Conservation (phyloP, 2,329 filamentous ascomycete genomes). For the Ophiostoma sp. region DNA sequence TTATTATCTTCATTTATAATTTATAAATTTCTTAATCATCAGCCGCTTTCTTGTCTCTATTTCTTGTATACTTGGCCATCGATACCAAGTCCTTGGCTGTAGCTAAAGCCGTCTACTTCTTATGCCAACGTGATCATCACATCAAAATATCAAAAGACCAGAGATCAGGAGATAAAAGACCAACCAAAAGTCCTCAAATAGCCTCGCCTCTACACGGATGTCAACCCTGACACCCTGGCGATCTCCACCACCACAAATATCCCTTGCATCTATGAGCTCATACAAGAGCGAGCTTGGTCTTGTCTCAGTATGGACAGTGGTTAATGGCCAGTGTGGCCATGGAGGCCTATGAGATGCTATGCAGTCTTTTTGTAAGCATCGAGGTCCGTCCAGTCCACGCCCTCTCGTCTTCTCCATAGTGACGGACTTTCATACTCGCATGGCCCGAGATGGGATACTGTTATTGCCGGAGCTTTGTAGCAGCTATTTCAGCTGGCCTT, state of each 20-base stretch:
- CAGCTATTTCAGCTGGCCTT: neutral
- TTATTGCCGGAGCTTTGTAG: neutral
- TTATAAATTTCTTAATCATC: neutral
- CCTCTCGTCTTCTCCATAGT: too few relatives aligned
- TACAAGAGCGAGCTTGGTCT: neutral
- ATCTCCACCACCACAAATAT: neutral
- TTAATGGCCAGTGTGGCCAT: neutral
- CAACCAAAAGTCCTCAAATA: neutral
- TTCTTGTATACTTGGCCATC: neutral
- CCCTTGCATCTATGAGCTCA: slow-evolving; percentile 7
- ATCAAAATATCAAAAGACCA: neutral
- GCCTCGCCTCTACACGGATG: neutral
- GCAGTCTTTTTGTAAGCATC: neutral
- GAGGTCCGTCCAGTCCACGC: neutral
- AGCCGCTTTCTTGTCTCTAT: neutral
- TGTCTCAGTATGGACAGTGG: neutral
- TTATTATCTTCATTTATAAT: neutral
- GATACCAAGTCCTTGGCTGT: neutral
- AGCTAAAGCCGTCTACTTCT: neutral
- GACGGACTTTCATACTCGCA: too few relatives aligned
- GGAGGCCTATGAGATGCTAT: neutral
- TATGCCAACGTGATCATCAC: neutral
- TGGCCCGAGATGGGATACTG: neutral
- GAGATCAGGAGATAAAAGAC: too few relatives aligned
- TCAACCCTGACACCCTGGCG: neutral